Base-by-base conservation (phyloP, 2,329 filamentous ascomycete species). In the Colletotrichum falcatum region DNA sequence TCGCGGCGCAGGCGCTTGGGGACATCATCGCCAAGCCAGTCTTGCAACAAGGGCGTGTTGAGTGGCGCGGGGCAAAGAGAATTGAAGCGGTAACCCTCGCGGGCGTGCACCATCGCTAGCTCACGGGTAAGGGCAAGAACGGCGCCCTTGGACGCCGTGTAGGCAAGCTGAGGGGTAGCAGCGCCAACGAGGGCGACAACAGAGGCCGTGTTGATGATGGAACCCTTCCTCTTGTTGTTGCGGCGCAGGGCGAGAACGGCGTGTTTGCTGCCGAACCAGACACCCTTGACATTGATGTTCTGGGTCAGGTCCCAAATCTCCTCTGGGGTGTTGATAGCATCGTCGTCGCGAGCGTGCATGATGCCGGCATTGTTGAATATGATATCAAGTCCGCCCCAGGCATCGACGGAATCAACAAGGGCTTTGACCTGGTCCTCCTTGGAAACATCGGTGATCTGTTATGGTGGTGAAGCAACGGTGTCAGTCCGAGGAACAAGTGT, bases 321-420 rank as follows among this genome's bases (percentile, higher is more conserved):
- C 84, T 97, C 94, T 61, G 93, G 91, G 1, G 94, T 97, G 79
- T 92, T 89, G 79, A 97, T 85, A 59, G 95, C 94, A 80, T 94
- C 91, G 78, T 89, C 91, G 80, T 94, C 92, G 67, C 92, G 86
- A 58, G 90, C 91, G 83, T 97, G 95, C 95, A 98, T 98, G 81
- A 98, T 98, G 65, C 95, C 95, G 30, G 95, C 95, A 81, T 98
- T 98, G 89, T 98, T 98, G 90, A 97, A 98, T 77, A 97, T 93
- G 78, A 97, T 86, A 80, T 98, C 95, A 3, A 96, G 83, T 54
- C 95, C 95, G 78, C 95, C 95, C 92, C 93, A 97, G 67, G 88
- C 79, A 81, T 98, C 95, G 68, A 95, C 83, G 12, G 88, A 83
- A 75, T 93, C 91, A 62, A 97, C 86, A 79, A 92, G 89, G 66